A percentile compares a stretch with the other conserved stretches of the same genome.
These are phyloP conservation scores for Streptanthus diversifolius DNA, from an alignment of 345 rosid species.

Conservation along the genomic window DNA sequence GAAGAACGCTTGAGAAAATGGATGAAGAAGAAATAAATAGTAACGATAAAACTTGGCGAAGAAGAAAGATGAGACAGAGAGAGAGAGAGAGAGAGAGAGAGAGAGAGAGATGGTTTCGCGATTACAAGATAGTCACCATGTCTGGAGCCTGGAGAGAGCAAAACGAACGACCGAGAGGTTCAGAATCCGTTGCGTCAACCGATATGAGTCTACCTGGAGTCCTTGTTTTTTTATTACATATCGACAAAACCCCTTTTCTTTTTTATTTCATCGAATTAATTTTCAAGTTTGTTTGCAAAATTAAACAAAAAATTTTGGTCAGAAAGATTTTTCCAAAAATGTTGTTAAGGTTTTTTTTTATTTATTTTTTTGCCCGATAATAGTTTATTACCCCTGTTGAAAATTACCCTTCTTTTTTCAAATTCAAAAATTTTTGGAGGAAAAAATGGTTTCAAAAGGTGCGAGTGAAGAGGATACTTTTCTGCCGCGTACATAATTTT, in stretches of 20 bases:
- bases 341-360: no score
- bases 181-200: slow-evolving; percentile 28
- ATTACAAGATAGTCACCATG: slow-evolving; percentile 22
- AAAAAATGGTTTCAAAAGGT: neutral
- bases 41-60: neutral
- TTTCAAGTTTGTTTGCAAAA: neutral
- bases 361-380: no score
- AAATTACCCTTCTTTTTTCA: neutral
- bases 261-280: neutral
- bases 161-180: slow-evolving; percentile 26
- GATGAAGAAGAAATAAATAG: neutral
- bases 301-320: neutral
- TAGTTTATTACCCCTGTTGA: no score
- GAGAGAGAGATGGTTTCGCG: neutral
- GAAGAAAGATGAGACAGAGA: slow-evolving; percentile 1
- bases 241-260: neutral
- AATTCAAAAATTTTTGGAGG: slow-evolving; percentile 1
- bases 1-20: neutral
- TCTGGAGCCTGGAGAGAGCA: slow-evolving; percentile 12
- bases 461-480: neutral
- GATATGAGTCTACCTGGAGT: slow-evolving; percentile 23
- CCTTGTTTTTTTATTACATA: slow-evolving; percentile 9
- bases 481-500: neutral
- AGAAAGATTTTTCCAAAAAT: neutral
- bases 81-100: neutral